Percentiles rank a stretch among this genome's conserved stretches.
phyloP scores from a whole-genome alignment of 1,284 basidiomycete genomes.

The Cutaneotrichosporon cavernicola region DNA sequence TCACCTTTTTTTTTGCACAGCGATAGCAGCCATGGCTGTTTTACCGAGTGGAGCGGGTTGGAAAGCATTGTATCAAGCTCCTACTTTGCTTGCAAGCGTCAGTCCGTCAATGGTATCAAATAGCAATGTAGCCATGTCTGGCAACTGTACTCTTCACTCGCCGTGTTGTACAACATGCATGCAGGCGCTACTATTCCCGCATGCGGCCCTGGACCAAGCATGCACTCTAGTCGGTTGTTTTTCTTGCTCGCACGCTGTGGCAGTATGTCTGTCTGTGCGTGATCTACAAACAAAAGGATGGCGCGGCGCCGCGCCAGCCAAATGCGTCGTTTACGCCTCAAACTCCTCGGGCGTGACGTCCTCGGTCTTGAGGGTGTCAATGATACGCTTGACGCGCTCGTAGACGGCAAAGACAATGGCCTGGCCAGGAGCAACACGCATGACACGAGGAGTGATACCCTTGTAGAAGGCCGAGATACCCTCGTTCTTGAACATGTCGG shows the following conservation, averaged over 20 bases:
- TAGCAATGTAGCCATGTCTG: too few relatives aligned
- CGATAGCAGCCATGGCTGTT: too few relatives aligned
- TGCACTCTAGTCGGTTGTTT: conserved; percentile 10
- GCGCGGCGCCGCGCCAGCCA: neutral
- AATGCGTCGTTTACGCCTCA: conserved; percentile 21
- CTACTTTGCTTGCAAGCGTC: too few relatives aligned
- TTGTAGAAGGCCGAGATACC: conserved; percentile 90
- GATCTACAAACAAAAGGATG: conserved; percentile 2
- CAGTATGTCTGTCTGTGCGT: neutral
- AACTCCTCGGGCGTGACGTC: conserved; percentile 44
- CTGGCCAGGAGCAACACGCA: conserved; percentile 89
- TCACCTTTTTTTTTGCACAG: too few relatives aligned
- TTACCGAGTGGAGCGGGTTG: too few relatives aligned
- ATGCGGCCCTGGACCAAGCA: conserved; percentile 11
- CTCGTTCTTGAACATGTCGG: conserved; percentile 91
- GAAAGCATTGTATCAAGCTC: too few relatives aligned
- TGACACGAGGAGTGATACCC: conserved; percentile 93
- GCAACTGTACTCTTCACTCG: too few relatives aligned
- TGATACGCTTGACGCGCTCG: conserved; percentile 71
- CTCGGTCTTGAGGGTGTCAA: conserved; percentile 66
- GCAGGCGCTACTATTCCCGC: conserved; percentile 16
- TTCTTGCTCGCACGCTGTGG: conserved; percentile 6
- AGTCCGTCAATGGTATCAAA: too few relatives aligned
- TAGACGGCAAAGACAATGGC: conserved; percentile 63
- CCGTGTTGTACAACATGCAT: conserved; percentile 31